Base-by-base conservation (phyloP, 2,329 filamentous ascomycete species). In the Verticillium longisporum region DNA sequence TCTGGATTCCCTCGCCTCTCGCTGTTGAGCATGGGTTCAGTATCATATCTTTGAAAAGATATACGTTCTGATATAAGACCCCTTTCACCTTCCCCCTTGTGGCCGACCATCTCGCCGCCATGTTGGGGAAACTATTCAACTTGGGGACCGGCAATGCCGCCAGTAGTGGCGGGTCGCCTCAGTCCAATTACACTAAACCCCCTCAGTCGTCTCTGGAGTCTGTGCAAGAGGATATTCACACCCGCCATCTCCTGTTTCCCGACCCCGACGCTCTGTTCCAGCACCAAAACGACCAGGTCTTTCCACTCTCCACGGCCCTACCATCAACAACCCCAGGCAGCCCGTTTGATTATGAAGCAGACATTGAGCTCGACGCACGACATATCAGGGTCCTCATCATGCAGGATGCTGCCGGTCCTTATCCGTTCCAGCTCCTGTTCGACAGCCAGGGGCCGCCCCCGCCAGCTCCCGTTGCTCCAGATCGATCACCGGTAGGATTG, bases 141-240 rank as follows among this genome's bases (percentile, higher is more conserved):
- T 75, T 85, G 62, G 82, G 81, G 65, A 76, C 80, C 60, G 79
- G 80, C 66, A 74, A 77, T 64, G 72, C 72, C 60, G 72, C 74
- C 66, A 73, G 73, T 55, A 67, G 21, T 18, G 21, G 45, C 18
- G 71, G 36, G 66, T 72, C 65, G 69, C 72, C 54, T 75, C 75
- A 60, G 66, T 76, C 57, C 74, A 77, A 62, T 67, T 71, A 54
- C 68, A 69, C 45, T 68, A 66, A 59, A 66, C 67, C 38, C 60
- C 71, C 38, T 69, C 76, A 56, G 77, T 72, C 81, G 33, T 80
- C 83, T 4, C 83, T 88, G 56, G 86, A 89, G 65, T 89, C 86
- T 7, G 84, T 88, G 38, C 84, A 88, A 64, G 88, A 90, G 72
- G 88, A 90, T 67, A 83, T 87, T 34, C 86, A 90, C 71, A 90